Conservation (phyloP, 495 filamentous ascomycete genomes). For the Jackrogersella minutella region DNA sequence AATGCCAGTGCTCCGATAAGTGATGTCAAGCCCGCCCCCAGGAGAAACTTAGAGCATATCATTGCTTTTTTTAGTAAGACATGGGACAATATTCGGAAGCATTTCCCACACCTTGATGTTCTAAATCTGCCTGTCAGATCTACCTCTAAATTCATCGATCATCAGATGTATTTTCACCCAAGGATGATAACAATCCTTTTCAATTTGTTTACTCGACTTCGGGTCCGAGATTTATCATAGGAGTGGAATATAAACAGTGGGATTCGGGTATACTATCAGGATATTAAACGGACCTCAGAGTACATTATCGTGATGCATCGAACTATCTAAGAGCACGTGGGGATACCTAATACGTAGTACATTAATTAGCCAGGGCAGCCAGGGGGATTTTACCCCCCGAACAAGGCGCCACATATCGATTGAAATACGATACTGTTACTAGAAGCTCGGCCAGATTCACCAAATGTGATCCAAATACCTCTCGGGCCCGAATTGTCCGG, state of each 20-base stretch:
- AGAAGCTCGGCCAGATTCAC: not conserved
- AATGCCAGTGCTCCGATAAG: not conserved
- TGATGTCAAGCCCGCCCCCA: constrained; percentile 1
- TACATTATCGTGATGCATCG: constrained; percentile 22
- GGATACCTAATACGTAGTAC: constrained; percentile 15
- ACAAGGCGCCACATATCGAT: constrained; percentile 12
- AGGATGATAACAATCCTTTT: not conserved
- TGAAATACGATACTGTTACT: constrained; percentile 18
- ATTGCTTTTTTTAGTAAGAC: constrained; percentile 26
- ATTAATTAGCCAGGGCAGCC: constrained; percentile 21
- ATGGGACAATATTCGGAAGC: constrained; percentile 10
- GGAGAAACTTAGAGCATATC: constrained; percentile 14
- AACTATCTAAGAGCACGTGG: constrained; percentile 24
- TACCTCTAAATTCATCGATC: not conserved
- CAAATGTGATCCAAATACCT: constrained; percentile 5
- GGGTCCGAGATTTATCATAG: not conserved
- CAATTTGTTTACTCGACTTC: not conserved
- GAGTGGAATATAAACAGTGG: not conserved
- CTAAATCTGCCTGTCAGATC: constrained; percentile 5
- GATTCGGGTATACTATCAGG: not conserved
- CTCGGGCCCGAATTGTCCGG: constrained; percentile 31
- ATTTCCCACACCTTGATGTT: not conserved
- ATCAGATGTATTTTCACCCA: not conserved
- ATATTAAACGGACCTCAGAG: not conserved
- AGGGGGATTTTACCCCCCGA: constrained; percentile 10